Evolutionary conservation across 73 alveolate genomes (phyloP), one percentile per base, ranked within the genome.

Genomic region (Paramecium biaurelia): DNA sequence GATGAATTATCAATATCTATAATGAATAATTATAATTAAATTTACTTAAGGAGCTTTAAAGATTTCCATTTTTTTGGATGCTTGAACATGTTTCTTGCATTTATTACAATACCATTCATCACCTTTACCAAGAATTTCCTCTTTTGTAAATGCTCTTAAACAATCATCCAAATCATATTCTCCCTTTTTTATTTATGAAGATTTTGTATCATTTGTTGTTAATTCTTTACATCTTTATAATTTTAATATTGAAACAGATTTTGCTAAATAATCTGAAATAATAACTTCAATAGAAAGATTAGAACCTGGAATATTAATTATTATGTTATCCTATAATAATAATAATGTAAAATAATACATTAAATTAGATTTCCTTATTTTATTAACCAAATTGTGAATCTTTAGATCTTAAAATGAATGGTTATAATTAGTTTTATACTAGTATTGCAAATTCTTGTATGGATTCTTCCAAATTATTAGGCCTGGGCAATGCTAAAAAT

Each of bases 31-130:
- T 24, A 42, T 45, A 42, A 42, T 18, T 5, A 49, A 49, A 49
- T 14, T n/a, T 79, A 79, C 90, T 35, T 94, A 86, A 9, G 99
- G 99, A 0, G 97, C 95, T 53, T 86, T 95, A 93, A 93, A 98
- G 57, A 98, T 92, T 90, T 97, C 96, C 88, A 97, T 95, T 86
- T 93, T 96, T 82, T 97, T 97, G 1, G 95, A 68, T 18, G 99
- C 98, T 92, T 79, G 85, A 24, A 95, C 98, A 94, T 96, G 99
- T 21, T 87, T 94, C 93, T 98, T 93, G 93, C 99, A 98, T 63
- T 93, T 92, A 72, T 96, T 95, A 86, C 99, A 98, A 92, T 97
- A 98, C 99, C 99, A 98, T 76, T 93, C 92, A 92, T 97, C 95
- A 28, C 96, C 98, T 89, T 96, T 92, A 57, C 96, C 99, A 34